Conservation (phyloP, 2,329 filamentous ascomycete genomes). For the Leptographium wingfieldii region DNA sequence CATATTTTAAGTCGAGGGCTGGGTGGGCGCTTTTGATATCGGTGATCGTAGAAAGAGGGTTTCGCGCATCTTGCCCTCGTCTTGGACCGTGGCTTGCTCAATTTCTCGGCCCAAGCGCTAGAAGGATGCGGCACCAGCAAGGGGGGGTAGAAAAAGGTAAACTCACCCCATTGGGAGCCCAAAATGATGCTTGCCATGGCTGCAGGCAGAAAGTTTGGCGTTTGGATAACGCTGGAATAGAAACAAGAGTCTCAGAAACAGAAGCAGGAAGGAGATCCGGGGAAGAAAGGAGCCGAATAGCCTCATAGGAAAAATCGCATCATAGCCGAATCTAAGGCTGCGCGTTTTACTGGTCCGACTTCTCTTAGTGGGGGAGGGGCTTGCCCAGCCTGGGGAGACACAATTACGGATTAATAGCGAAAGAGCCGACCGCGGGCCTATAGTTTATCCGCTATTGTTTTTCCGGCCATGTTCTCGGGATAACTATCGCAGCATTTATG, state of each 20-base stretch:
- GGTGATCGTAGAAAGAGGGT: neutral
- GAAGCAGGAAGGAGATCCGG: neutral
- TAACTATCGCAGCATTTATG: too few relatives aligned
- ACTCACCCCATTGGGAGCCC: conserved; percentile 47
- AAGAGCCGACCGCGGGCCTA: too few relatives aligned
- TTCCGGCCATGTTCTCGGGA: too few relatives aligned
- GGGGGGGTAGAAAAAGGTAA: neutral
- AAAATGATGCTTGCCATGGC: conserved; percentile 42
- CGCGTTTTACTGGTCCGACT: neutral
- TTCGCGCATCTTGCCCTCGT: neutral
- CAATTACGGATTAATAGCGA: too few relatives aligned
- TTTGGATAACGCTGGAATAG: neutral
- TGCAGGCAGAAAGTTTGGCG: neutral
- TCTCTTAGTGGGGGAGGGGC: neutral
- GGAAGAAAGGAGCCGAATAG: neutral
- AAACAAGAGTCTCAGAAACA: neutral
- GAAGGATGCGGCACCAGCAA: neutral
- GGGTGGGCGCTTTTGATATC: neutral
- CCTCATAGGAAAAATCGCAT: neutral
- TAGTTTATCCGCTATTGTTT: too few relatives aligned
- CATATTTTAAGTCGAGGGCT: neutral
- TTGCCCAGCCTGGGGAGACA: neutral
- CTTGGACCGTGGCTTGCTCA: neutral
- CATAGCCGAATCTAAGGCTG: neutral
- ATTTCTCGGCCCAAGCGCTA: neutral